Percentiles rank a stretch among this genome's conserved stretches.
Evolutionary conservation across 495 filamentous ascomycete genomes (phyloP).

Genomic region (Lasiosphaeria miniovina): DNA sequence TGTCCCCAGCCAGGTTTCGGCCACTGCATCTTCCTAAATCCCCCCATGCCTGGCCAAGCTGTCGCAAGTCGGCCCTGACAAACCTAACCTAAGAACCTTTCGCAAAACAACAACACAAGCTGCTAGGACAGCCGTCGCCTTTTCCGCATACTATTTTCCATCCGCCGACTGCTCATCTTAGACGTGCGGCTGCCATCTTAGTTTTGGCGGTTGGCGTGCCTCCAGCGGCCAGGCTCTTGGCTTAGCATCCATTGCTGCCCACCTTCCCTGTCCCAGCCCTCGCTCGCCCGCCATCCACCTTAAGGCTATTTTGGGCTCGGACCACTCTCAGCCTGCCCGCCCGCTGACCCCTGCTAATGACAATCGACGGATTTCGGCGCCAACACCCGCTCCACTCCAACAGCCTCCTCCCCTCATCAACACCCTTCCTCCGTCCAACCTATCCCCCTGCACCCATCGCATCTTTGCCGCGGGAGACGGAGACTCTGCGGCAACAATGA

Average conservation of each 20-base stretch:
- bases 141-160: no score
- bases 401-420: slow-evolving; percentile 15
- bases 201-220: no score
- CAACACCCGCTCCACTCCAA: slow-evolving; percentile 25
- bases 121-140: no score
- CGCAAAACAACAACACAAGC: no score
- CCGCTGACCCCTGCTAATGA: slow-evolving; percentile 14
- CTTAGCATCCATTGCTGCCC: neutral
- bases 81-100: no score
- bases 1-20: slow-evolving; percentile 9
- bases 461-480: slow-evolving; percentile 24
- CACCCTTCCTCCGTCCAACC: neutral
- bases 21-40: no score
- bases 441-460: slow-evolving; percentile 11
- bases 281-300: neutral
- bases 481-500: slow-evolving; percentile 19
- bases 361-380: slow-evolving; percentile 21
- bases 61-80: no score
- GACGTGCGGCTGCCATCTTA: no score
- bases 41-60: no score
- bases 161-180: neutral
- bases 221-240: no score
- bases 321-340: slow-evolving; percentile 11
- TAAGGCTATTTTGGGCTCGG: slow-evolving; percentile 30
- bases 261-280: slow-evolving; percentile 2